Base-by-base conservation (phyloP, 768 basidiomycete species). In the Serpula lacrymans region DNA sequence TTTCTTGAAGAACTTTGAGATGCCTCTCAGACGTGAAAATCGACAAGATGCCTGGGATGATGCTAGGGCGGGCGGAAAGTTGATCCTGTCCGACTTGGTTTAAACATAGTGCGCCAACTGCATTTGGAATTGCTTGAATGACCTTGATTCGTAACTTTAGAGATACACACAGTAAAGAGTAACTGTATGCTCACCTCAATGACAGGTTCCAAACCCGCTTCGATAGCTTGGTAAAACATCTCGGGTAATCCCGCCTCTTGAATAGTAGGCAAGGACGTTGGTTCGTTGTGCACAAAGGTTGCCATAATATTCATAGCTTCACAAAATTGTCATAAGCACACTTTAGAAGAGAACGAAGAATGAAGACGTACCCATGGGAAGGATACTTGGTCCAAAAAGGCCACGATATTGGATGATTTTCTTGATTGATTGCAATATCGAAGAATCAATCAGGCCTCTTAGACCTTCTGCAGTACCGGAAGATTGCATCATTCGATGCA, bases 241-340 rank as follows among this genome's bases (percentile, higher is more conserved):
- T 92, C 88, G 1, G 96, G 96, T 3, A 99, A 63, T 5, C 84
- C 81, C 20, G 82, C 77, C 62, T 99, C 96, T 63, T 99, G 96
- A 16, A 99, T 86, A 39, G 95, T 84, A 2, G 80, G 70, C 42
- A 99, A 68, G 12, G 91, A 96, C 0, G 94, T 97, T 6, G 96
- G 96, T 60, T 99, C 96, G 49, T 98, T 99, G 70, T 99, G 95
- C 7, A 98, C 83, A 63, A 97, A 97, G 0, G 92, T 92, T 11
- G 92, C 82, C 83, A 96, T 90, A 55, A 93, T 85, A 59, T 94
- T 92, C 69, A 94, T 89, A 4, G 89, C 92, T 89, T 47, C 12
- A 43, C 8, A 8, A 38, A 6, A 32, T n/a, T 51, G 39, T 23
- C 7, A 39, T 16, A 5, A 25, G 24, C 13, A 49, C 56, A 38